A percentile compares a stretch with the other conserved stretches of the same genome.
Conservation (phyloP, 345 rosid species). For the Populus nigra region DNA sequence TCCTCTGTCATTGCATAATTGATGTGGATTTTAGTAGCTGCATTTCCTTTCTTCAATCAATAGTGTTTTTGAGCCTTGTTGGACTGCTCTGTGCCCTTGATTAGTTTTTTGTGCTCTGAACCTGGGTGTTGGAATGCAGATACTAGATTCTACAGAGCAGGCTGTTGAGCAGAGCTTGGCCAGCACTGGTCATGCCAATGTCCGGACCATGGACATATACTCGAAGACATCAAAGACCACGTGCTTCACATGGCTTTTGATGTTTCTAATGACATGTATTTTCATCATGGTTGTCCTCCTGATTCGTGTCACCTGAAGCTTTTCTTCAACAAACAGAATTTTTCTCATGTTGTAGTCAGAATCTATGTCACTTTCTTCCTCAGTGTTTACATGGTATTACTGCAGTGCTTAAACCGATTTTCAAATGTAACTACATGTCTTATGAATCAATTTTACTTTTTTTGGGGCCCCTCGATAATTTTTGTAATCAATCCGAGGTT, state of each 20-base stretch:
- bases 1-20: neutral
- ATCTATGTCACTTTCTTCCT: too few relatives aligned
- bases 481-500: too few relatives aligned
- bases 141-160: constrained; percentile 80
- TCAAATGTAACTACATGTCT: too few relatives aligned
- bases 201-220: constrained; percentile 56
- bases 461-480: too few relatives aligned
- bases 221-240: constrained; percentile 72
- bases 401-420: too few relatives aligned
- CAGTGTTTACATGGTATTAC: too few relatives aligned
- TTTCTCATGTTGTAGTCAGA: too few relatives aligned
- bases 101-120: neutral
- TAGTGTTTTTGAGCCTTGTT: neutral
- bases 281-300: constrained; percentile 85
- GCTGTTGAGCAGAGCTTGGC: constrained; percentile 93
- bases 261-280: constrained; percentile 64
- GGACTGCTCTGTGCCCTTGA: too few relatives aligned
- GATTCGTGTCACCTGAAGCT: constrained; percentile 63
- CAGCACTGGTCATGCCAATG: constrained; percentile 69
- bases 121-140: constrained; percentile 37
- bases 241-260: constrained; percentile 78
- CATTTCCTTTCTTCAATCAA: neutral
- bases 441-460: too few relatives aligned
- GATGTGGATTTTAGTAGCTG: neutral
- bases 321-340: neutral